A percentile compares a stretch with the other conserved stretches of the same genome.
Conservation (phyloP, 148 eudicot genomes). For the Dianthus caryophyllus region DNA sequence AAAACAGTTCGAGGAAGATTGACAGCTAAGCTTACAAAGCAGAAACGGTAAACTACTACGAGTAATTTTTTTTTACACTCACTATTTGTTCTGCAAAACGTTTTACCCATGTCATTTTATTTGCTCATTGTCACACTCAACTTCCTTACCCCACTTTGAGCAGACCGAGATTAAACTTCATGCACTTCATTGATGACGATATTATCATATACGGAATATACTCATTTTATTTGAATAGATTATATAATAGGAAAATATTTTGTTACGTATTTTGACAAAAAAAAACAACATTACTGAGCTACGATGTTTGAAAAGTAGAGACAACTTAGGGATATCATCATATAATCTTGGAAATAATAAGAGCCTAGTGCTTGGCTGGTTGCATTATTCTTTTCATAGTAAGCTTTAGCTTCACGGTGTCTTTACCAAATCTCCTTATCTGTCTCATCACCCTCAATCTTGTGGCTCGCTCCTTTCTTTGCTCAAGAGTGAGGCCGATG, state of each 20-base stretch:
- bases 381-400: constrained; percentile 59
- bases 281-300: no score
- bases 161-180: neutral
- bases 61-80: neutral
- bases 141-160: neutral
- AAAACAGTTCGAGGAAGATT: constrained; percentile 66
- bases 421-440: constrained; percentile 68
- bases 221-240: no score
- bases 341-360: no score
- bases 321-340: no score
- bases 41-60: constrained; percentile 21
- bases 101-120: neutral
- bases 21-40: constrained; percentile 49
- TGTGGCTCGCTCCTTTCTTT: constrained; percentile 65
- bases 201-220: no score
- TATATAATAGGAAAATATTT: no score
- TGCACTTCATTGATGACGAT: neutral
- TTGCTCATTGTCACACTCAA: neutral
- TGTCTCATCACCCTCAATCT: constrained; percentile 87
- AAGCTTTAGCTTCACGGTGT: constrained; percentile 65
- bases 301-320: no score
- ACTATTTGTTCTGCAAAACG: neutral
- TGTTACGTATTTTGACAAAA: no score
- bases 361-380: no score
- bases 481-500: constrained; percentile 88